Evolutionary conservation across 805 yeast genomes (phyloP).

Genomic region (Nadsonia fulvescens): DNA sequence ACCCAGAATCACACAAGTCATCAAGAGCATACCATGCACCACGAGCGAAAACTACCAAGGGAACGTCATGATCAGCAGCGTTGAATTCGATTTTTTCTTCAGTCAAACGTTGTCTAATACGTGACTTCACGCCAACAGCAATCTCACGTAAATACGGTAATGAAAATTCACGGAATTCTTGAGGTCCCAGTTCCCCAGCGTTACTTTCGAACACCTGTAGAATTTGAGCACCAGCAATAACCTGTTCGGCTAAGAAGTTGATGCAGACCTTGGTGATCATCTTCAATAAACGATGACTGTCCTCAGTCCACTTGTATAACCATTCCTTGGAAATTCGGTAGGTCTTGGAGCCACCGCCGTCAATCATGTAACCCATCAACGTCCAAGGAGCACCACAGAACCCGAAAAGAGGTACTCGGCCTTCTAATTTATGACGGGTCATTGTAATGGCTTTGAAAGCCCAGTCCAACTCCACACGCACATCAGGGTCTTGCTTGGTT

Average conservation of each 20-base stretch:
- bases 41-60: slow-evolving; percentile 81
- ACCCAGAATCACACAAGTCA: slow-evolving; percentile 62
- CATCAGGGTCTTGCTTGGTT: slow-evolving; percentile 48
- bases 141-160: slow-evolving; percentile 77
- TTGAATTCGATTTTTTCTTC: slow-evolving; percentile 28
- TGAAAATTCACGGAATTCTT: slow-evolving; percentile 73
- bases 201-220: slow-evolving; percentile 92
- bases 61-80: slow-evolving; percentile 26
- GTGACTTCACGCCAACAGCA: slow-evolving; percentile 42
- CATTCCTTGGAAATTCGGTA: slow-evolving; percentile 84
- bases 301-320: slow-evolving; percentile 66
- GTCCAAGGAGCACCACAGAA: slow-evolving; percentile 99
- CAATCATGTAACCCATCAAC: slow-evolving; percentile 86
- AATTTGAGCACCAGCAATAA: slow-evolving; percentile 96
- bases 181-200: slow-evolving; percentile 93
- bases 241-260: slow-evolving; percentile 87
- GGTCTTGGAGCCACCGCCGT: slow-evolving; percentile 89
- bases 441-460: slow-evolving; percentile 84
- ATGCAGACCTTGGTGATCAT: slow-evolving; percentile 74
- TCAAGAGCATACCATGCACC: slow-evolving; percentile 96
- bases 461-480: slow-evolving; percentile 71
- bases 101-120: slow-evolving; percentile 56
- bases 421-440: slow-evolving; percentile 71
- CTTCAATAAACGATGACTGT: slow-evolving; percentile 51
- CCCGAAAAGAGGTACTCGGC: slow-evolving; percentile 87